Evolutionary conservation across 2,329 filamentous ascomycete genomes (phyloP), one percentile per base, ranked within the genome.

Genomic region (Phaeophleospora eucalypticola): DNA sequence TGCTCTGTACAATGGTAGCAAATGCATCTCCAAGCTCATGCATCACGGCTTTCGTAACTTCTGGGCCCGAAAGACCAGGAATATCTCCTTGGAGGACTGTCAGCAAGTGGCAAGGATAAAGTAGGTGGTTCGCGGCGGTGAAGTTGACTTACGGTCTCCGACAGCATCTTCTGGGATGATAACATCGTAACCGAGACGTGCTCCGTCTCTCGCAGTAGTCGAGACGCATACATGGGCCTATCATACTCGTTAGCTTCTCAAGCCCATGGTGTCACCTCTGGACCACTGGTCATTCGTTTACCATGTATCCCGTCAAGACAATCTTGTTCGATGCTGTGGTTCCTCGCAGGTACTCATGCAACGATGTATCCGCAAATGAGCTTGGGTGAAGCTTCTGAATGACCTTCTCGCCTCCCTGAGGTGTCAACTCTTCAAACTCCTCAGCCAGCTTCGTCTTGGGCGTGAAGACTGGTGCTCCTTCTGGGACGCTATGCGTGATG

Each of bases 391-490:
- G 64, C 68, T 87, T 87, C 37, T 62, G 58, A 16, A 87, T 68
- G 1, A 80, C 62, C 58, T 78, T 78, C 64, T 87, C 83, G 47
- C 74, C 59, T 0, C 71, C 64, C 51, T 68, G 62, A 0, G 82
- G 76, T 20, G 67, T 72, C 34, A 86, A 65, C 55, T 84, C 81
- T 0, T 75, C 68, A 52, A 86, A 84, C 50, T 81, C 79, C 32
- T 79, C 68, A 0, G 78, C 81, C 4, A 87, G 68, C 3, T 70
- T 59, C 0, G 82, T 86, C 3, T 70, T 71, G 0, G 80, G 78
- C 0, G 82, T 86, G 65, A 87, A 87, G 3, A 87, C 71, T 0
- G 83, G 83, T 0, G 83, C 79, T 2, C 79, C 81, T 0, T 75
- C 71, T 2, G 82, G 80, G 0, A 75, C 74, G 41, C 73, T 64